Evolutionary conservation across 2,329 filamentous ascomycete genomes (phyloP).

Genomic region (Botrytis deweyae): DNA sequence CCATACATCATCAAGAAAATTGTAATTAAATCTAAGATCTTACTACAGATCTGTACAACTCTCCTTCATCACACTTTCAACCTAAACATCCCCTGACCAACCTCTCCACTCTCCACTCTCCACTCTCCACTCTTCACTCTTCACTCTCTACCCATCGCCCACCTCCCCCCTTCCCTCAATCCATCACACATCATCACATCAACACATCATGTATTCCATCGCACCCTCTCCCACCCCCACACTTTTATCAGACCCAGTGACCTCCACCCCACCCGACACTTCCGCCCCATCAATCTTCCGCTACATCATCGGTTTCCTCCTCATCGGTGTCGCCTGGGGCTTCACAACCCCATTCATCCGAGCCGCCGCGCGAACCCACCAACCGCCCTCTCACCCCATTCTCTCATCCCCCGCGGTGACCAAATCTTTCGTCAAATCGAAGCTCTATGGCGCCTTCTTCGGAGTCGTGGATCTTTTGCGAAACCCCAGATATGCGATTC

Average conservation of each 20-base stretch:
- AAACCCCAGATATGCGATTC: constrained; percentile 81
- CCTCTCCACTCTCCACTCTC: background rate
- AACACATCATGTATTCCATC: constrained; percentile 19
- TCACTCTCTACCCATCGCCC: background rate
- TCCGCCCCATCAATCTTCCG: constrained; percentile 60
- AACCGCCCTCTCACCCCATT: constrained; percentile 57
- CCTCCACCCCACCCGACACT: constrained; percentile 3
- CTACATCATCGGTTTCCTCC: constrained; percentile 84
- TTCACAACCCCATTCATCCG: constrained; percentile 92
- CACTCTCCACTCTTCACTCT: background rate
- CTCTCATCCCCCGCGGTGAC: constrained; percentile 52
- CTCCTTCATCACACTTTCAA: constrained; percentile 1
- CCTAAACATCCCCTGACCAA: background rate
- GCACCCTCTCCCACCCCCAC: constrained; percentile 20
- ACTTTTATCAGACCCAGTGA: constrained; percentile 4
- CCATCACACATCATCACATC: background rate
- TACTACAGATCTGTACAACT: background rate
- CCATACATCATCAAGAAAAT: background rate
- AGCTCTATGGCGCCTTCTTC: constrained; percentile 65
- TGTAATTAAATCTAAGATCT: no score
- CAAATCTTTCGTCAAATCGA: constrained; percentile 61
- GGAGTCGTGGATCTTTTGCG: constrained; percentile 74
- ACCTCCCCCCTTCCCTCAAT: background rate
- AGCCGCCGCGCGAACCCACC: constrained; percentile 74
- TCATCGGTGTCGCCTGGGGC: constrained; percentile 91